A percentile compares a stretch with the other conserved stretches of the same genome.
phyloP scores from a whole-genome alignment of 2,329 filamentous ascomycete species.

The Talaromyces sp. region DNA sequence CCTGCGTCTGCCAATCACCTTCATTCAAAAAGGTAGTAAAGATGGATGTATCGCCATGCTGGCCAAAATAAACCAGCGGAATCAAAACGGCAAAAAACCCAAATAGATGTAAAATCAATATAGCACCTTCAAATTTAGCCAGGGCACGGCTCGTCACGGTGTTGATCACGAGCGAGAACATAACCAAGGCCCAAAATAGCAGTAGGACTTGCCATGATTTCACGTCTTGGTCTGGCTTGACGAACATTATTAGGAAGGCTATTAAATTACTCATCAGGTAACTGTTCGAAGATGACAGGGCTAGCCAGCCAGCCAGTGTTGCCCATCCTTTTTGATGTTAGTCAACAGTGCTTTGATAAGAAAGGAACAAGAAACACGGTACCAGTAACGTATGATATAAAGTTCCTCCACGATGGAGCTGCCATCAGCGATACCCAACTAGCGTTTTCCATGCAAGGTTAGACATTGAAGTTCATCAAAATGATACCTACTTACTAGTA shows the following conservation, averaged over 20 bases:
- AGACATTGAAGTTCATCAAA: background rate
- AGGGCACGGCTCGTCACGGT: background rate
- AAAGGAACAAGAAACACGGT: background rate
- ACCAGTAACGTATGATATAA: background rate
- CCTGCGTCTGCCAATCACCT: constrained; percentile 4
- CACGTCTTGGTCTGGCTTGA: background rate
- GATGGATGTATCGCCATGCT: background rate
- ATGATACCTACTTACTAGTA: background rate
- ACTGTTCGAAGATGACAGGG: background rate
- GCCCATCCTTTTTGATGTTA: background rate
- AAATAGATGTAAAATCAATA: background rate
- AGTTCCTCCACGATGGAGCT: background rate
- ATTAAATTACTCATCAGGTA: too few relatives aligned
- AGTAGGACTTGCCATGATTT: background rate
- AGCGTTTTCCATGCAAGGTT: background rate
- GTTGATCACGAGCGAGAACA: background rate
- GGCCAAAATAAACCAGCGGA: background rate
- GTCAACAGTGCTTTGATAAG: background rate
- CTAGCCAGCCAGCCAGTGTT: background rate
- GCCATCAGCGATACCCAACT: constrained; percentile 6
- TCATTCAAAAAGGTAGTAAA: constrained; percentile 4
- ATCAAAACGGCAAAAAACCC: background rate
- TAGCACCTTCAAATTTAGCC: background rate
- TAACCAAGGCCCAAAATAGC: background rate
- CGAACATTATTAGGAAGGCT: background rate